Base-by-base conservation (phyloP, 2,329 filamentous ascomycete species). In the Orbilia quercus region DNA sequence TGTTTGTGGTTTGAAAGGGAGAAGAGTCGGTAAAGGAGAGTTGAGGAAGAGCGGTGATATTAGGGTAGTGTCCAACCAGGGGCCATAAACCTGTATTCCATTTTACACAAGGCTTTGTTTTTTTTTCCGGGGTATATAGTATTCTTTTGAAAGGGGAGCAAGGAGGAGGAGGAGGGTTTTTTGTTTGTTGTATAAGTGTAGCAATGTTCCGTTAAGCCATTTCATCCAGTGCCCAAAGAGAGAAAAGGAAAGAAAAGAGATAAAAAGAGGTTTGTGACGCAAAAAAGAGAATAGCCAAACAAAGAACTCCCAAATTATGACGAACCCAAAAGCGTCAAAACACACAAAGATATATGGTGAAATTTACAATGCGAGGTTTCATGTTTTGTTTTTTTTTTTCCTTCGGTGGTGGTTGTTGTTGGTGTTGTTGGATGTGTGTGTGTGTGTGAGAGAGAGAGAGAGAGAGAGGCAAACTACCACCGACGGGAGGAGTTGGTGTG, bases 381-480 rank as follows among this genome's bases (percentile, higher is more conserved):
- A 47, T 54, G 53, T 36, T 50, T 40, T 36, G 12, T 22, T 28
- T 53, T 44, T 40, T 36, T 50, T 40, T 36, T 23, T 22, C 18
- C 51, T 44, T 40, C 18, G 23, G 57, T 48, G 28, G 28, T 31
- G 28, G n/a, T 45, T 45, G 14, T 38, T 28, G 4, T 47, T 47
- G n/a, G 12, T 47, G n/a, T n/a, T n/a, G n/a, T n/a, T n/a, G n/a
- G n/a, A n/a, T n/a, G n/a, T n/a, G n/a, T n/a, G n/a, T n/a, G n/a
- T n/a, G n/a, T n/a, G n/a, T n/a, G n/a, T n/a, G n/a, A n/a, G n/a
- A n/a, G n/a, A n/a, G n/a, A n/a, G n/a, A n/a, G n/a, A n/a, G n/a
- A n/a, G n/a, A n/a, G n/a, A n/a, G n/a, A n/a, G 31, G 31, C 16
- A 78, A 84, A 82, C 80, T 85, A 72, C 67, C 67, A 72, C 54